phyloP scores from a whole-genome alignment of 106 monocot species.

The Platanthera zijinensis region DNA sequence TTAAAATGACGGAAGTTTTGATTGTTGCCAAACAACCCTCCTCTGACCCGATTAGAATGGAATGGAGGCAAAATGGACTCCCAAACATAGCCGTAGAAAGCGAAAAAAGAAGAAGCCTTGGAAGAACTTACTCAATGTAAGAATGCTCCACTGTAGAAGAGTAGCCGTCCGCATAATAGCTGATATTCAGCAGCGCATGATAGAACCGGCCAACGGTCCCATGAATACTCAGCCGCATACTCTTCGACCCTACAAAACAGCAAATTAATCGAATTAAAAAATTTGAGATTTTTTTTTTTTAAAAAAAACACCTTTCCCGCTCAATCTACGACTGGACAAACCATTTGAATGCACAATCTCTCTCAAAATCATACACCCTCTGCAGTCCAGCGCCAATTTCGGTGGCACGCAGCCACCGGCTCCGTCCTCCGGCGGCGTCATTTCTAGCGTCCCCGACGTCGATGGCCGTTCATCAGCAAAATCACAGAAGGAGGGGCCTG shows the following conservation, averaged over 20 bases:
- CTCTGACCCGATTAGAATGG: too few relatives aligned
- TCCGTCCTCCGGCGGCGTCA: not conserved
- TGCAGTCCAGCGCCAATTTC: too few relatives aligned
- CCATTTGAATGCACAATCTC: slow-evolving; percentile 48
- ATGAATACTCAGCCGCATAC: slow-evolving; percentile 38
- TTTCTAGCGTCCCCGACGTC: not conserved
- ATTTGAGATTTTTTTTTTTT: too few relatives aligned
- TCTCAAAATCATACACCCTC: not conserved
- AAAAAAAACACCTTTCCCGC: not conserved
- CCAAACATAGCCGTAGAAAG: too few relatives aligned
- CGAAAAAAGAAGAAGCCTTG: too few relatives aligned
- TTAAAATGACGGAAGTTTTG: too few relatives aligned
- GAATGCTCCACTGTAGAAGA: slow-evolving; percentile 8
- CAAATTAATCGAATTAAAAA: not conserved
- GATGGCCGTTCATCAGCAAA: not conserved
- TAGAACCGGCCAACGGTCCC: slow-evolving; percentile 38
- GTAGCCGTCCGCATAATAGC: slow-evolving; percentile 4
- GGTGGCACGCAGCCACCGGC: not conserved
- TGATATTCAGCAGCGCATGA: slow-evolving; percentile 30
- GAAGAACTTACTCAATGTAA: slow-evolving; percentile 25
- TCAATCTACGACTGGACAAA: not conserved
- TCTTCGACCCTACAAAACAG: slow-evolving; percentile 11
- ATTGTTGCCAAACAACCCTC: too few relatives aligned
- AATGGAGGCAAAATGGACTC: too few relatives aligned
- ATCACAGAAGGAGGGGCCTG: not conserved